phyloP scores from a whole-genome alignment of 192 early-diverging fungal species.

The Coemansia sp. region DNA sequence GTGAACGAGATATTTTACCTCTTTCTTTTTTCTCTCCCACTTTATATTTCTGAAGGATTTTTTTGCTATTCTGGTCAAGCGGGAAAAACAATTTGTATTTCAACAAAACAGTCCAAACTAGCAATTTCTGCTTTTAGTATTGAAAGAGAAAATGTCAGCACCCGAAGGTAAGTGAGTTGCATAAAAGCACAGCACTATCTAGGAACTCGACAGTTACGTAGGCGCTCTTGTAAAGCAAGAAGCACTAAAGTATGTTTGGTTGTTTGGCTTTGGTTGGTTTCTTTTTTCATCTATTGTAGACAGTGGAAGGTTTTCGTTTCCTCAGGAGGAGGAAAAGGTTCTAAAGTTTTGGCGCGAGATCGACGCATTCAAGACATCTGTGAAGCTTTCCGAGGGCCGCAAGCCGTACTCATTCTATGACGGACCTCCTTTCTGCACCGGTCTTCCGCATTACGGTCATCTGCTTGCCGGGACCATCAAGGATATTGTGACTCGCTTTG shows the following conservation, averaged over 20 bases:
- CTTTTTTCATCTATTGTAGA: constrained; percentile 13
- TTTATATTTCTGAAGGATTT: background rate
- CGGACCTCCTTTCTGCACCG: constrained; percentile 98
- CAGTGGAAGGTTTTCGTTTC: constrained; percentile 72
- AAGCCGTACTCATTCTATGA: constrained; percentile 94
- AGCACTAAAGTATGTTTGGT: background rate
- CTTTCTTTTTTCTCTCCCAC: background rate
- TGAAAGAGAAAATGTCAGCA: constrained; percentile 10
- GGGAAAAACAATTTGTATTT: background rate
- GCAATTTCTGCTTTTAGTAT: background rate
- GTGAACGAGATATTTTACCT: background rate
- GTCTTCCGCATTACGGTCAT: constrained; percentile 97
- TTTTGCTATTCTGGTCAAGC: background rate
- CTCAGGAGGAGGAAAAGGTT: constrained; percentile 91
- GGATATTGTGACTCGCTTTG: constrained; percentile 98
- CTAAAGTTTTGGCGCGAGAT: constrained; percentile 96
- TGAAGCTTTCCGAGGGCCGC: constrained; percentile 87
- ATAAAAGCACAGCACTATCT: background rate
- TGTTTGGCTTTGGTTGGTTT: too few species aligned
- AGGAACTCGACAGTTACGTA: background rate
- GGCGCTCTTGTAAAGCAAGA: background rate
- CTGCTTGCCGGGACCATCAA: constrained; percentile 99
- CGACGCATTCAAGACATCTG: constrained; percentile 89
- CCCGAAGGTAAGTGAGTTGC: constrained; percentile 12
- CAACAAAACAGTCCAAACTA: background rate